These are phyloP conservation scores for Hyphodiscus sp. DNA, from an alignment of 2,329 filamentous ascomycete genomes.

Conservation along the genomic window DNA sequence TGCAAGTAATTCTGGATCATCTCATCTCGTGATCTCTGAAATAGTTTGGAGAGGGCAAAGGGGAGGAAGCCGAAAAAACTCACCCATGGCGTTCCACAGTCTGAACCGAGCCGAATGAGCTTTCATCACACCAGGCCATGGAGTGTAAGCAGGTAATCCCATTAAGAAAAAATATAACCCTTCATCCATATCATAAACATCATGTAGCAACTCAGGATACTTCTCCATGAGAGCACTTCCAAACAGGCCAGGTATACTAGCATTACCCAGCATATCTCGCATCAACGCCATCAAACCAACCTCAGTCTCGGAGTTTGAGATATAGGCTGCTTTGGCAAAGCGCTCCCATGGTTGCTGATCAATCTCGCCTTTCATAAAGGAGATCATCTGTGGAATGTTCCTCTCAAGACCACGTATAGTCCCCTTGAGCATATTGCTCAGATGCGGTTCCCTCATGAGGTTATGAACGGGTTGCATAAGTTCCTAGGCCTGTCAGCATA, in stretches of 20 bases:
- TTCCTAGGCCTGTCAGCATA: conserved; percentile 28
- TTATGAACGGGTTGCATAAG: conserved; percentile 28
- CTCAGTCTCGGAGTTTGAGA: conserved; percentile 43
- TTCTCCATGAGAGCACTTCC: conserved; percentile 44
- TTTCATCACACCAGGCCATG: conserved; percentile 42
- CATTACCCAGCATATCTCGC: conserved; percentile 49
- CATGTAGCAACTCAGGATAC: conserved; percentile 45
- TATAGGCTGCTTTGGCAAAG: conserved; percentile 36
- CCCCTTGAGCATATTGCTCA: conserved; percentile 34
- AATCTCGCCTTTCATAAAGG: conserved; percentile 51
- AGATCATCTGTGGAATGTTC: conserved; percentile 49
- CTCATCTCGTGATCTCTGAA: too few species aligned
- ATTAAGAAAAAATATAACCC: conserved; percentile 47
- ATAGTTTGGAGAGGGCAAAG: too few species aligned
- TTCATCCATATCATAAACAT: conserved; percentile 49
- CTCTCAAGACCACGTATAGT: conserved; percentile 36
- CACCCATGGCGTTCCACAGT: conserved; percentile 33
- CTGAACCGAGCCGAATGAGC: conserved; percentile 41
- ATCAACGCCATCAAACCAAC: conserved; percentile 45
- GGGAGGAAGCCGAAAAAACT: too few species aligned
- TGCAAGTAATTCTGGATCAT: too few species aligned
- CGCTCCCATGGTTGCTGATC: conserved; percentile 60
- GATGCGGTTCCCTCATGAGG: conserved; percentile 41
- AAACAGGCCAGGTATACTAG: conserved; percentile 43
- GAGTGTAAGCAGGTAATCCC: conserved; percentile 49